Base-by-base conservation (phyloP, 441 rosid genomes). In the Gossypium schwendimanii region DNA sequence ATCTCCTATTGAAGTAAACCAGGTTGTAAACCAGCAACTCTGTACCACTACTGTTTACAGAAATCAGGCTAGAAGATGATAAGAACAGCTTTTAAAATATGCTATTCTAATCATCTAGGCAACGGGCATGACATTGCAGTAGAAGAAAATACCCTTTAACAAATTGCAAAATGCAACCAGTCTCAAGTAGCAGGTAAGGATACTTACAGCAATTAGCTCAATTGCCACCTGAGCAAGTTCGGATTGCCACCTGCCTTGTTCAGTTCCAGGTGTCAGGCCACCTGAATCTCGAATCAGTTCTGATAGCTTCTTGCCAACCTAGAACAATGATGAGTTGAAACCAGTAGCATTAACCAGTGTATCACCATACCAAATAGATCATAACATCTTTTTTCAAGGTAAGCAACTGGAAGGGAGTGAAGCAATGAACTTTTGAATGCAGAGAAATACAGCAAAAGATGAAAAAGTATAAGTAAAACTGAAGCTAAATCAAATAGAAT, bases 271-370 rank as follows among this genome's bases (percentile, higher is more conserved):
- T 57, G 88, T 79, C 83, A 90, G 97, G 79, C 92, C 84, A 76
- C 98, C 96, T 39, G 97, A 84, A 80, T 90, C 99, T 68, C 99
- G 94, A 71, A 96, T 91, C 41, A 96, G 85, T 84, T 96, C 99
- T 2, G 99, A 93, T 63, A 96, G 80, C 83, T 93, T 96, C 82
- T 89, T 93, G 63, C 97, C 99, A 79, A 96, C 98, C 99, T 96
- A 81, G 49, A 79, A 73, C 50, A 69, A 73, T 3, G 26, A 73
- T 53, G 81, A 72, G 72, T 26, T 73, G 21, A 69, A 73, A 50
- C 9, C 2, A 52, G 39, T 33, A 36, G 59, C 70, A 52, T 20
- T 50, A 61, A 44, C 26, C 45, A 45, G 33, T 33, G 21, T 14
- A 50, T 14, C 53, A 15, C 10, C 36, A 49, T 53, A 62, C 18